A percentile compares a stretch with the other conserved stretches of the same genome.
These are phyloP conservation scores for Globisporangium canariense DNA, from an alignment of 352 stramenopile species.

Conservation along the genomic window DNA sequence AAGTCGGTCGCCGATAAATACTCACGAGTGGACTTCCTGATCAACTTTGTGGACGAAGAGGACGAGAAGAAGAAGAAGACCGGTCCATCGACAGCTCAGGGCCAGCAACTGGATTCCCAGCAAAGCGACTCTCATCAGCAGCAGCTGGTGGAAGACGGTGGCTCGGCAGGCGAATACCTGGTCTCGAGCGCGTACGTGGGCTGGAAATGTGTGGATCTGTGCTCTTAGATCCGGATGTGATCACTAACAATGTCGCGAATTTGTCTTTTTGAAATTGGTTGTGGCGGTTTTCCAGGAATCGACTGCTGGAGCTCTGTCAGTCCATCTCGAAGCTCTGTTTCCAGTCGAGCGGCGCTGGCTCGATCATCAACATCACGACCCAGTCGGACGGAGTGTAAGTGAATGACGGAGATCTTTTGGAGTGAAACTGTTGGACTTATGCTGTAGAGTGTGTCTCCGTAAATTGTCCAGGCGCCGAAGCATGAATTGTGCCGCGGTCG, in stretches of 20 bases:
- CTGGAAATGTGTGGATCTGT: not conserved
- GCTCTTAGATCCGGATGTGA: not conserved
- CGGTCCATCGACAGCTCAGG: not conserved
- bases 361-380: conserved; percentile 33
- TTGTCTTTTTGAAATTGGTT: not conserved
- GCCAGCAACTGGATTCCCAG: not conserved
- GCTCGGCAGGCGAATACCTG: not conserved
- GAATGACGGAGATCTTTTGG: not conserved
- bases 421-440: not conserved
- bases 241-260: conserved; percentile 3
- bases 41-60: conserved; percentile 51
- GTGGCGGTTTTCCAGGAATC: conserved; percentile 16
- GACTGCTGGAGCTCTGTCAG: conserved; percentile 26
- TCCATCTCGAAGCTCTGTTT: conserved; percentile 27
- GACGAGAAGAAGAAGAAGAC: conserved; percentile 13
- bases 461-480: conserved; percentile 2
- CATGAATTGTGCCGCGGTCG: conserved; percentile 21
- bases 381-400: conserved; percentile 19
- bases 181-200: conserved; percentile 14
- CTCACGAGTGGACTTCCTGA: conserved; percentile 57
- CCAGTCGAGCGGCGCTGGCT: conserved; percentile 13
- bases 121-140: conserved; percentile 10
- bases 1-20: conserved; percentile 52
- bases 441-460: not conserved
- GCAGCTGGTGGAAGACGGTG: not conserved